Evolutionary conservation across 768 basidiomycete species (phyloP).

Genomic region (Tylopilus rubrobrunneus): DNA sequence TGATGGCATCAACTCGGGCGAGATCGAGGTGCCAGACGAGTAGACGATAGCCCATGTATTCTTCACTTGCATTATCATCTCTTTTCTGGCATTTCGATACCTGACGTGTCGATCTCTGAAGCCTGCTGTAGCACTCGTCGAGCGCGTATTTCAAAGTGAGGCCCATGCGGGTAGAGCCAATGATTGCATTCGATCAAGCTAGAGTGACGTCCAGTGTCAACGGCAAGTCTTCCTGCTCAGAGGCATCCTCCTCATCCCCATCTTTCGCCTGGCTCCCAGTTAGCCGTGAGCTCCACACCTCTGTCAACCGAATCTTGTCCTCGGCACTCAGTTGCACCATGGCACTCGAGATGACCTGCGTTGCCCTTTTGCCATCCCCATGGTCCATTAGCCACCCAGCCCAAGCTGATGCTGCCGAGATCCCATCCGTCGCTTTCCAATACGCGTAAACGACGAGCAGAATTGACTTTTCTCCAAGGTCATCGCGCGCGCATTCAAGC

Average conservation of each 20-base stretch:
- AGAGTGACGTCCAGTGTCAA: conserved; percentile 9
- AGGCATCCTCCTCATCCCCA: conserved; percentile 4
- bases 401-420: conserved; percentile 41
- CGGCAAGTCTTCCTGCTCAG: conserved; percentile 14
- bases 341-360: conserved; percentile 33
- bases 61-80: conserved; percentile 11
- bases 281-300: conserved; percentile 32
- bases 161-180: not conserved
- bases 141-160: not conserved
- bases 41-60: conserved; percentile 39
- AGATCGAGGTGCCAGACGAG: conserved; percentile 84
- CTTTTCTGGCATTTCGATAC: conserved; percentile 11
- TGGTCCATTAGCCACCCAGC: conserved; percentile 43
- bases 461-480: conserved; percentile 14
- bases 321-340: conserved; percentile 24
- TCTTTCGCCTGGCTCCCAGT: conserved; percentile 7
- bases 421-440: conserved; percentile 40
- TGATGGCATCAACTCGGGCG: conserved; percentile 79
- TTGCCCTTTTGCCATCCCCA: conserved; percentile 41
- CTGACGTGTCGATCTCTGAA: not conserved
- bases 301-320: conserved; percentile 33
- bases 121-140: no score
- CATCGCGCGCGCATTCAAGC: conserved; percentile 22
- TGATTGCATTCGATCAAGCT: not conserved
- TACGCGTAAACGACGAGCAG: conserved; percentile 34